Evolutionary conservation across 768 basidiomycete species (phyloP).

Genomic region (Phanerochaete sordida): DNA sequence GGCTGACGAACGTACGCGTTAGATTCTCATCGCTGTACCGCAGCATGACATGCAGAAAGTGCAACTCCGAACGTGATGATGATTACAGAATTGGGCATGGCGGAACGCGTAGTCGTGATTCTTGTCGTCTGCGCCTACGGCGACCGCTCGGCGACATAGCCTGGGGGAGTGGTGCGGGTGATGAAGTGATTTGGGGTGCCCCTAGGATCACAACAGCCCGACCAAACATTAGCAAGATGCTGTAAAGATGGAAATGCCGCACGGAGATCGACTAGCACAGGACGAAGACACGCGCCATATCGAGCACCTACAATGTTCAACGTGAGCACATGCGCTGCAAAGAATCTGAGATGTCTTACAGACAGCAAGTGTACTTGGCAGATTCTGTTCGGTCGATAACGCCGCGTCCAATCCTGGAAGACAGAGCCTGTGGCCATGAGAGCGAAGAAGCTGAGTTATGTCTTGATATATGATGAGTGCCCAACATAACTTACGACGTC

Average conservation of each 20-base stretch:
- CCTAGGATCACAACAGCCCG: background rate
- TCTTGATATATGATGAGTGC: background rate
- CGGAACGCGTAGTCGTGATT: background rate
- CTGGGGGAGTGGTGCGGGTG: background rate
- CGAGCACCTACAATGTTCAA: no score
- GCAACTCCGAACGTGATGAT: background rate
- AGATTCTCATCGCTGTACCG: background rate
- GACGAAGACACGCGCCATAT: no score
- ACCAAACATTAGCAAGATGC: background rate
- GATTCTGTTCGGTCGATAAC: background rate
- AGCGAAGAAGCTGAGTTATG: no score
- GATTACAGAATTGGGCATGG: background rate
- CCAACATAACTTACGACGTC: no score
- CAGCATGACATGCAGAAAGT: background rate
- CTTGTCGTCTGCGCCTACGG: background rate
- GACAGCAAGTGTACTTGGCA: background rate
- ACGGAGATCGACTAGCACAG: no score
- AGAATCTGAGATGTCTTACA: background rate
- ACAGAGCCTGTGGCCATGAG: no score
- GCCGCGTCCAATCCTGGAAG: no score
- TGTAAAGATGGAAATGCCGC: no score
- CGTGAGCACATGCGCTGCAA: background rate
- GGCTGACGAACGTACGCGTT: background rate
- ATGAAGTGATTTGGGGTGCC: background rate
- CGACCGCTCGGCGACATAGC: background rate